Percentiles rank a stretch among this genome's conserved stretches.
Evolutionary conservation across 129 eudicot species (phyloP).

Genomic region (Helianthus annuus): HanXRQr2.0-SUNRISE NC_035433.2:6632089-6632588

Average conservation of each 20-base stretch:
- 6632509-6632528: conserved; percentile 22
- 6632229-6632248: not conserved
- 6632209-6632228: not conserved
- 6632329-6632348: conserved; percentile 22
- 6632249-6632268: not conserved
- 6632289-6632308: not conserved
- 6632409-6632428: conserved; percentile 25
- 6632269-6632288: conserved; percentile 6
- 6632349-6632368: conserved; percentile 36
- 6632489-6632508: not conserved
- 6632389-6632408: conserved; percentile 1
- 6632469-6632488: conserved; percentile 17
- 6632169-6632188: not conserved
- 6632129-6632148: conserved; percentile 7
- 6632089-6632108: conserved; percentile 33
- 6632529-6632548: conserved; percentile 20
- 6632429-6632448: not conserved
- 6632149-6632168: not conserved
- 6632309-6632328: conserved; percentile 2
- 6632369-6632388: conserved; percentile 5
- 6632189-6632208: not conserved
- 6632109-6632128: conserved; percentile 20
- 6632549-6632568: conserved; percentile 37
- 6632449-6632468: not conserved
- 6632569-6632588: conserved; percentile 33